Base-by-base conservation (phyloP, 805 yeast genomes). In the Ogataea neopini region DNA sequence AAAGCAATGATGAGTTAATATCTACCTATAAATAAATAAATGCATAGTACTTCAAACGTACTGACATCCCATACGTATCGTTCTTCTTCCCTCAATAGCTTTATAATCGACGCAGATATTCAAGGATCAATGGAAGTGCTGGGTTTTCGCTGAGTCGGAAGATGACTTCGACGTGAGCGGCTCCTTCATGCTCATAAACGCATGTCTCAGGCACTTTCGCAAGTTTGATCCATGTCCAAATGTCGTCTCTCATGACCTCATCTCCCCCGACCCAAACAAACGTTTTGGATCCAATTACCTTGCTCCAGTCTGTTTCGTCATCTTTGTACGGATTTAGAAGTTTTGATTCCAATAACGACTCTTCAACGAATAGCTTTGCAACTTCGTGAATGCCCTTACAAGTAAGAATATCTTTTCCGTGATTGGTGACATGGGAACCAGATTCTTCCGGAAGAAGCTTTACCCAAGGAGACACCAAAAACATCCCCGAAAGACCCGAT, bases 231-330 rank as follows among this genome's bases (percentile, higher is more conserved):
- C 36, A 44, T 17, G 29, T 8, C 19, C 23, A 9, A 28, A 44
- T 44, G 29, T 44, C 47, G 23, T 37, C 47, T 17, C 43, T 17
- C 30, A 44, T 15, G 6, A 44, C 47, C 26, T 44, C 47, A n/a
- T 37, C 28, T 28, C 29, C 43, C 6, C 42, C 47, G 18, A 35
- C 15, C 8, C 36, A 44, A 4, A 44, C 30, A 37, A 44, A 44
- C 5, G 26, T 40, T n/a, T 26, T 36, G 9, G 47, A 17, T 4
- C 40, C 43, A 10, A 44, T 7, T 4, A 37, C 42, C 13, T 28
- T 8, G 4, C 4, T 6, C 47, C 47, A 44, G 43, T 44, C 43
- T 4, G 23, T 37, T 9, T 11, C 25, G 20, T 36, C 36, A 32
- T 44, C 47, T 29, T 37, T 44, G 23, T 44, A 44, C 17, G 47